Evolutionary conservation across 345 rosid genomes (phyloP).

Genomic region (Psidium friedrichsthalianum): DNA sequence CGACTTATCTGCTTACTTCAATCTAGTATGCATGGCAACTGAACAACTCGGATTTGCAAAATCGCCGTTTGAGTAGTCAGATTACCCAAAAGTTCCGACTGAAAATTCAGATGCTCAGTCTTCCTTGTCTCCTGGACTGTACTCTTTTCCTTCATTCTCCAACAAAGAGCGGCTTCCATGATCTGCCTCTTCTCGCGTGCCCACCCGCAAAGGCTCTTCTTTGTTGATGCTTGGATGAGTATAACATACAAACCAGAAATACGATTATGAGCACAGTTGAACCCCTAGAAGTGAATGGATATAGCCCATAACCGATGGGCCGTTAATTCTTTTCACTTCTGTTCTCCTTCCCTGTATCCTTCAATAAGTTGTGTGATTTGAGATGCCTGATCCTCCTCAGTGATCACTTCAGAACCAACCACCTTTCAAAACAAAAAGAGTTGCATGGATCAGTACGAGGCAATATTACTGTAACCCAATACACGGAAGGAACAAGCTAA

Average conservation of each 20-base stretch:
- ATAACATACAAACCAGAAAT: constrained; percentile 56
- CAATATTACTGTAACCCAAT: not conserved
- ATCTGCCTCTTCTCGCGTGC: constrained; percentile 22
- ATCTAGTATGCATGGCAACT: not conserved
- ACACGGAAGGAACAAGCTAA: not conserved
- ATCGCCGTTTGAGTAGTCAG: not conserved
- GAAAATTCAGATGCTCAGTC: constrained; percentile 20
- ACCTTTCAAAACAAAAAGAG: constrained; percentile 29
- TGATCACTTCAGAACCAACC: constrained; percentile 42
- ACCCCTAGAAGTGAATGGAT: constrained; percentile 58
- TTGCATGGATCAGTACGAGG: not conserved
- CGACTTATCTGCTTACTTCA: not conserved
- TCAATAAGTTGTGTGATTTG: constrained; percentile 65
- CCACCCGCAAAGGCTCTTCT: constrained; percentile 44
- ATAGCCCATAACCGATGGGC: constrained; percentile 66
- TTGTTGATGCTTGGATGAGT: constrained; percentile 37
- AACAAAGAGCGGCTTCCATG: constrained; percentile 17
- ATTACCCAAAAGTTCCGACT: not conserved
- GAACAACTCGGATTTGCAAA: not conserved
- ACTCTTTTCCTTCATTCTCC: constrained; percentile 24
- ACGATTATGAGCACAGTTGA: constrained; percentile 47
- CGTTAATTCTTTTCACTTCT: constrained; percentile 36
- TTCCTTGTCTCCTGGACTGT: constrained; percentile 46
- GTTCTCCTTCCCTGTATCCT: constrained; percentile 79
- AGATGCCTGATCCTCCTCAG: constrained; percentile 61